Evolutionary conservation across 805 yeast species (phyloP).

Genomic region (Priceomyces haplophilus): DNA sequence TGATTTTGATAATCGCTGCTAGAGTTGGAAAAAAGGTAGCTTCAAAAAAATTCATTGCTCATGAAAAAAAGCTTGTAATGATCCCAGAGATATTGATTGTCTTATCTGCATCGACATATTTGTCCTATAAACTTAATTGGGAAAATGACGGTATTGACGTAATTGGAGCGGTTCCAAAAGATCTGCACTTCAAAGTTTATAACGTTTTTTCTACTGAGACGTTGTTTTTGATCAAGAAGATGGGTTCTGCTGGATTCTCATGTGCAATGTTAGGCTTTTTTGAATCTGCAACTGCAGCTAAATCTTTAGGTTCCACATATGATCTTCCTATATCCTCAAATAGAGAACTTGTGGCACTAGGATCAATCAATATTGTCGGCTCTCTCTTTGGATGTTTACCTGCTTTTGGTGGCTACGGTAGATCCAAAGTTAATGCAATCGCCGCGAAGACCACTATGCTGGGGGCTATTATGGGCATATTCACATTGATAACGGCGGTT

Average conservation of each 20-base stretch:
- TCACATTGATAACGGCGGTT: conserved; percentile 63
- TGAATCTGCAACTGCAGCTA: conserved; percentile 90
- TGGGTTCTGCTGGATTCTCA: conserved; percentile 66
- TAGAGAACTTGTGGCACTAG: conserved; percentile 88
- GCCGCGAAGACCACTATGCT: conserved; percentile 81
- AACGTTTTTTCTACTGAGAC: conserved; percentile 56
- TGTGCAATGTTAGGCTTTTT: conserved; percentile 87
- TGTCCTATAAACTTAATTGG: conserved; percentile 50
- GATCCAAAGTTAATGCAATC: conserved; percentile 83
- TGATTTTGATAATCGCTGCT: conserved; percentile 45
- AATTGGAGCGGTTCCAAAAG: conserved; percentile 62
- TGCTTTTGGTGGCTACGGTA: conserved; percentile 93
- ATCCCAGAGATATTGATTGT: conserved; percentile 83
- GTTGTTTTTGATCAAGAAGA: conserved; percentile 49
- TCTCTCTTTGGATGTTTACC: conserved; percentile 75
- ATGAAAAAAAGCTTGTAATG: conserved; percentile 46
- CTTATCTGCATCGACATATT: conserved; percentile 57
- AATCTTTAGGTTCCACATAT: conserved; percentile 73
- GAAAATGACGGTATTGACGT: conserved; percentile 56
- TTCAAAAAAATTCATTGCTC: conserved; percentile 12
- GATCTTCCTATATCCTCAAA: conserved; percentile 77
- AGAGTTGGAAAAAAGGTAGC: conserved; percentile 38
- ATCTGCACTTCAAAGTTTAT: conserved; percentile 42
- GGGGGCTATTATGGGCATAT: conserved; percentile 78
- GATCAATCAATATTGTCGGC: conserved; percentile 65